A percentile compares a stretch with the other conserved stretches of the same genome.
phyloP scores from a whole-genome alignment of 306 rosid species.

The Delonix regia region DNA sequence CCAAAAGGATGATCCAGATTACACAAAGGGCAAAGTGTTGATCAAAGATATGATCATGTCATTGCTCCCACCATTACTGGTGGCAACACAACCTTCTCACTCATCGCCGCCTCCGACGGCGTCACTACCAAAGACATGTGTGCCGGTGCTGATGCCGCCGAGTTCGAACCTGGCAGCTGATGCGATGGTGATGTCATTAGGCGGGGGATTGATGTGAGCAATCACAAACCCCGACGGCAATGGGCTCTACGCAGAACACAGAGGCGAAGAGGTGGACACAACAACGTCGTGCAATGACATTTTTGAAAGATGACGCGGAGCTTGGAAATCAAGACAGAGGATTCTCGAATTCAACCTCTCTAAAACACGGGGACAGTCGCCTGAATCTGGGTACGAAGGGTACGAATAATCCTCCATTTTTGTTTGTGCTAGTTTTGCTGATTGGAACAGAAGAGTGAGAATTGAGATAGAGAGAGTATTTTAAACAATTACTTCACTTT shows the following conservation, averaged over 20 bases:
- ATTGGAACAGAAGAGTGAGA: too few relatives aligned
- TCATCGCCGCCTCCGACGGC: constrained; percentile 38
- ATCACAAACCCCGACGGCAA: constrained; percentile 53
- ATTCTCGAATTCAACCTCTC: too few relatives aligned
- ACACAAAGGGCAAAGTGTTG: constrained; percentile 51
- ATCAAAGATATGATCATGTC: constrained; percentile 45
- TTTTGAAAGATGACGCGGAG: constrained; percentile 45
- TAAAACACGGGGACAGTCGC: too few relatives aligned
- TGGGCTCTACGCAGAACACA: constrained; percentile 38
- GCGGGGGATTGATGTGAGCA: constrained; percentile 55
- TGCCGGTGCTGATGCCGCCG: constrained; percentile 45
- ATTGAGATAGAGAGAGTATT: too few relatives aligned
- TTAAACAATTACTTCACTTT: too few relatives aligned
- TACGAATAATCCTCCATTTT: too few relatives aligned
- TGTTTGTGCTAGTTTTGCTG: too few relatives aligned
- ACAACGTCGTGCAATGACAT: constrained; percentile 37
- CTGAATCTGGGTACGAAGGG: too few relatives aligned
- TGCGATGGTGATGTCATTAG: constrained; percentile 52
- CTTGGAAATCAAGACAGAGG: too few relatives aligned
- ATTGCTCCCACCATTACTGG: constrained; percentile 34
- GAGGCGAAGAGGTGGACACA: constrained; percentile 2
- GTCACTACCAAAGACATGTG: constrained; percentile 52
- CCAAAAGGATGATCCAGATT: constrained; percentile 30
- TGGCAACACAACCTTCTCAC: constrained; percentile 38
- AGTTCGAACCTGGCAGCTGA: constrained; percentile 52